Base-by-base conservation (phyloP, 768 basidiomycete species). In the Daedaleopsis sinensis region DNA sequence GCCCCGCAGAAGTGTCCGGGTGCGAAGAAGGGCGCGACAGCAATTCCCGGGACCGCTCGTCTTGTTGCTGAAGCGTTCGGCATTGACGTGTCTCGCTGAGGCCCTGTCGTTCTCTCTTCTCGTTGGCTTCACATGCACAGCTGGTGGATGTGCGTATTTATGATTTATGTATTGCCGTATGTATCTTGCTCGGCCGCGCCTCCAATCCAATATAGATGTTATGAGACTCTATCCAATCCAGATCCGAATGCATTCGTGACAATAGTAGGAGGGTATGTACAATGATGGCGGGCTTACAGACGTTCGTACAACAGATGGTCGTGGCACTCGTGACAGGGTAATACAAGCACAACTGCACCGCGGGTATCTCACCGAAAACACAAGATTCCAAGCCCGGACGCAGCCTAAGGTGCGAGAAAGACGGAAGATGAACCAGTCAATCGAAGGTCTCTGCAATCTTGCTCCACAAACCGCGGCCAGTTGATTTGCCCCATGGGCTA, bases 31-130 rank as follows among this genome's bases (percentile, higher is more conserved):
- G 24, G 54, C 13, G 36, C 63, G 19, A 58, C 59, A 15, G 43
- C 55, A 3, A 58, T 64, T 19, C 59, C 63, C 15, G 63, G 59
- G 1, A 52, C 63, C 6, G 55, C 59, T 15, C 51, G 63, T 19
- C 59, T 64, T 3, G 56, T 64, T 23, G 63, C 63, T 7, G 51
- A 64, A 43, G 48, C 59, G 12, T 64, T 64, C 18, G 63, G 59
- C 12, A 60, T 64, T 19, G 46, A 55, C 15, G 3, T 64, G 23
- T 52, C 39, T 54, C 58, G 47, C 12, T 61, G 49, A 64, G 12
- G n/a, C 3, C 18, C 21, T 38, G n/a, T 19, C 32, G 3, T n/a
- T 7, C 18, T 53, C 37, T 32, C 18, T 5, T 39, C 52, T 39
- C 23, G 37, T 7, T 0, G 44, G 27, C 27, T 32, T 32, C 27